Conservation (phyloP, 305 asterid species). For the Lippia alba region DNA sequence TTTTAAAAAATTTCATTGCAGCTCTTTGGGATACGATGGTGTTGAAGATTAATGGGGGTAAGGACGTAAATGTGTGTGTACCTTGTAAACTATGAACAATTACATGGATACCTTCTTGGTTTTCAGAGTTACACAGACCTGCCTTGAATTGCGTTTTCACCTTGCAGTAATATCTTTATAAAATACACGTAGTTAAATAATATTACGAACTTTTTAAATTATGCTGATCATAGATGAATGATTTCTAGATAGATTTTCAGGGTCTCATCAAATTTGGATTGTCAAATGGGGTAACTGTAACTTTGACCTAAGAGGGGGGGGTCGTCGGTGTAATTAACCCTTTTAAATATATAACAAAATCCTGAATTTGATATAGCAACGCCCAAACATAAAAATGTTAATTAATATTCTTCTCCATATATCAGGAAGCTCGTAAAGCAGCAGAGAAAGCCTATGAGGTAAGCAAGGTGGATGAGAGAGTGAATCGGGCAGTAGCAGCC, state of each 20-base stretch:
- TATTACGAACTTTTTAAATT: not conserved
- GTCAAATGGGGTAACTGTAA: no score
- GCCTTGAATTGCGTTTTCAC: not conserved
- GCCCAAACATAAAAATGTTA: no score
- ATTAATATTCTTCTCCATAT: constrained; percentile 2
- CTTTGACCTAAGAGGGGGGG: not conserved
- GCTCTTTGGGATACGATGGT: not conserved
- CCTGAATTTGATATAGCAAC: not conserved
- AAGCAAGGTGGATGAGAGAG: constrained; percentile 85
- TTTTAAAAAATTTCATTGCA: not conserved
- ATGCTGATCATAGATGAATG: not conserved
- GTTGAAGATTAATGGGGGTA: not conserved
- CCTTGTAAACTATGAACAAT: not conserved
- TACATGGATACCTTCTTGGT: not conserved
- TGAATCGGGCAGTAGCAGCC: constrained; percentile 72
- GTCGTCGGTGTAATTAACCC: not conserved
- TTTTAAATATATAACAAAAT: not conserved
- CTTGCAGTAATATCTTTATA: not conserved
- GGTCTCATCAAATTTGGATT: no score
- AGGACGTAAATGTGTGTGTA: not conserved
- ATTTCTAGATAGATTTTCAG: not conserved
- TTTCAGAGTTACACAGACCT: not conserved
- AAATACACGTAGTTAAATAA: not conserved
- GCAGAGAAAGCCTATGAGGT: constrained; percentile 84
- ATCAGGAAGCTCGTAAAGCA: constrained; percentile 85